Base-by-base conservation (phyloP, 2,329 filamentous ascomycete species). In the Colletotrichum sp. region DNA sequence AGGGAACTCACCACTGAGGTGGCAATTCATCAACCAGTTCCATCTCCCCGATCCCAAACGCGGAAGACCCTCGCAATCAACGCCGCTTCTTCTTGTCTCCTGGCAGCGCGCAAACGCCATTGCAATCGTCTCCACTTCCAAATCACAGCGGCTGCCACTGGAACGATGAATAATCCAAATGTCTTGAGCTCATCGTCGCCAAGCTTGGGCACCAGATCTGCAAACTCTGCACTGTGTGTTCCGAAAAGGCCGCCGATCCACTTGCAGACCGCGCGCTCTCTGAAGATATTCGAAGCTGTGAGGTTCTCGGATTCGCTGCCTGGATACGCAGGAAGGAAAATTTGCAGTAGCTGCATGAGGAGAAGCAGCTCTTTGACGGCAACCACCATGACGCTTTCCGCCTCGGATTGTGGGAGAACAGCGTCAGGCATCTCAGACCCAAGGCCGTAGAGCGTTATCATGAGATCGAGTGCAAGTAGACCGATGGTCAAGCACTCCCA, bases 401-500 rank as follows among this genome's bases (percentile, higher is more conserved):
- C 32, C 7, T 64, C 32, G 5, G 55, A 21, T 13, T 36, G 3
- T 1, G 32, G 70, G 10, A 76, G 57, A 6, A 76, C 73, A 8
- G 64, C 18, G 9, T 57, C 73, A 0, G 73, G 26, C n/a, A 69
- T n/a, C 24, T 69, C 52, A 36, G 70, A 60, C 2, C 64, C 32
- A 21, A 76, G 26, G 18, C 73, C 64, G 34, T 73, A 73, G 26
- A 76, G 64, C 6, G 70, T 76, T 13, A 76, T 36, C 10, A 18
- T 5, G 26, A 76, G 64, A 10, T 76, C 64, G 1, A 69, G 9
- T 13, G 59, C 70, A 0, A 76, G 18, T 0, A 76, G 21, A 2
- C 62, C 18, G 1, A 73, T 52, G 5, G 21, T 12, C 5, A 76
- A 5, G 34, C 69, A 76, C 16, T 76, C 64, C 73, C 64, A 76